phyloP scores from a whole-genome alignment of 768 basidiomycete species.

The Tubosaeta brunneosetosa region DNA sequence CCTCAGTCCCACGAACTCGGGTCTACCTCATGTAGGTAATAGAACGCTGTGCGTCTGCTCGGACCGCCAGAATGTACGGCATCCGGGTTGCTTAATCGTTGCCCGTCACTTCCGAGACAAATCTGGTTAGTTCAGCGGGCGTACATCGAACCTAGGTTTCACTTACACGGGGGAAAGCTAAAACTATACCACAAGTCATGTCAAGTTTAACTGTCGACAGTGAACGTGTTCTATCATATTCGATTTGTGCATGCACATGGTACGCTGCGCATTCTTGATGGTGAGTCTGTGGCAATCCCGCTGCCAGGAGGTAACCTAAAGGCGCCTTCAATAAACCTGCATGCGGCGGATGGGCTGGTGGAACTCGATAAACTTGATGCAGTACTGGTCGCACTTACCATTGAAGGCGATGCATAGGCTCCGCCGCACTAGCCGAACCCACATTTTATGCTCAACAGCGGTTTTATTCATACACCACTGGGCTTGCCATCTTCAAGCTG shows the following conservation, averaged over 20 bases:
- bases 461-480: too few relatives aligned
- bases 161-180: not conserved
- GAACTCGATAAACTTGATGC: too few relatives aligned
- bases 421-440: not conserved
- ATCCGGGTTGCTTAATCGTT: not conserved
- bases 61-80: conserved; percentile 11
- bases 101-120: not conserved
- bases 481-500: too few relatives aligned
- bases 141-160: not conserved
- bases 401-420: too few relatives aligned
- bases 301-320: too few relatives aligned
- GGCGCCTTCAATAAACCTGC: too few relatives aligned
- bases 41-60: not conserved
- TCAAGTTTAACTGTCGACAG: not conserved
- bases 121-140: not conserved
- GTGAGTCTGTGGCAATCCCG: too few relatives aligned
- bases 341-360: too few relatives aligned
- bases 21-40: conserved; percentile 2
- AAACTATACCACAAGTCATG: not conserved
- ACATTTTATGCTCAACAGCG: too few relatives aligned
- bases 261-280: too few relatives aligned
- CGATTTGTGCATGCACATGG: too few relatives aligned
- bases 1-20: conserved; percentile 6
- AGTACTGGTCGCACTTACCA: not conserved
- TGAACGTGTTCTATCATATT: too few relatives aligned